A percentile compares a stretch with the other conserved stretches of the same genome.
Evolutionary conservation across 164 flowering plant species (phyloP).

Genomic region (Aristolochia californica): DNA sequence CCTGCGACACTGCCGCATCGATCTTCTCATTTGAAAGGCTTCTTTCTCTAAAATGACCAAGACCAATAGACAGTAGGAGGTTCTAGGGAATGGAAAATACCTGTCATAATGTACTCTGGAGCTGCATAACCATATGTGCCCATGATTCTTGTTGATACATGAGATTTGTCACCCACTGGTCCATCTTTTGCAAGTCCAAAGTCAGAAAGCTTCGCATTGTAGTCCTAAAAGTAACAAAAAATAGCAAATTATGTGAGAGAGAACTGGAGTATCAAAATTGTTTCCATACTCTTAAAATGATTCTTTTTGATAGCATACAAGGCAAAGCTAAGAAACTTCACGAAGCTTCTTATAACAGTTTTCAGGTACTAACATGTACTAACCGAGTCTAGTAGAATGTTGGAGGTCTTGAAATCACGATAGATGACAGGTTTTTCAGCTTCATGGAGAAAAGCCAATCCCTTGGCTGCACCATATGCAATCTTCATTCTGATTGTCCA

Average conservation of each 20-base stretch:
- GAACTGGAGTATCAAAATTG: too few species aligned
- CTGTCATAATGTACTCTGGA: constrained; percentile 86
- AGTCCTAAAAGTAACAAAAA: constrained; percentile 36
- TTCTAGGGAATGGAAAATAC: constrained; percentile 13
- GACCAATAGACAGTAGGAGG: not conserved
- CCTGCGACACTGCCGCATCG: too few species aligned
- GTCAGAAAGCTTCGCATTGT: constrained; percentile 78
- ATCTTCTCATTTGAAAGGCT: too few species aligned
- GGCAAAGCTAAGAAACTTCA: not conserved
- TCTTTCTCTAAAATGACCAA: not conserved
- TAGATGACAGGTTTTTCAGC: constrained; percentile 90
- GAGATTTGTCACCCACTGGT: constrained; percentile 79
- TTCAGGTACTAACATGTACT: constrained; percentile 39
- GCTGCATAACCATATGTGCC: constrained; percentile 93
- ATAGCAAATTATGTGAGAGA: too few species aligned
- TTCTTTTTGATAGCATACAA: not conserved
- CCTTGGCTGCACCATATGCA: constrained; percentile 86
- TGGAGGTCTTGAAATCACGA: constrained; percentile 90
- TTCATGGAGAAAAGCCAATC: constrained; percentile 92
- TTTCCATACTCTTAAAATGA: not conserved
- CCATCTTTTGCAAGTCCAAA: constrained; percentile 92
- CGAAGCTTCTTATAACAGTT: not conserved
- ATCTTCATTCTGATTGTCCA: constrained; percentile 81
- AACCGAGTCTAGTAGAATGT: constrained; percentile 74
- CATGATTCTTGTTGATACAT: constrained; percentile 87